Evolutionary conservation across 495 filamentous ascomycete genomes (phyloP), one percentile per base, ranked within the genome.

Genomic region (Podospora sp.): DNA sequence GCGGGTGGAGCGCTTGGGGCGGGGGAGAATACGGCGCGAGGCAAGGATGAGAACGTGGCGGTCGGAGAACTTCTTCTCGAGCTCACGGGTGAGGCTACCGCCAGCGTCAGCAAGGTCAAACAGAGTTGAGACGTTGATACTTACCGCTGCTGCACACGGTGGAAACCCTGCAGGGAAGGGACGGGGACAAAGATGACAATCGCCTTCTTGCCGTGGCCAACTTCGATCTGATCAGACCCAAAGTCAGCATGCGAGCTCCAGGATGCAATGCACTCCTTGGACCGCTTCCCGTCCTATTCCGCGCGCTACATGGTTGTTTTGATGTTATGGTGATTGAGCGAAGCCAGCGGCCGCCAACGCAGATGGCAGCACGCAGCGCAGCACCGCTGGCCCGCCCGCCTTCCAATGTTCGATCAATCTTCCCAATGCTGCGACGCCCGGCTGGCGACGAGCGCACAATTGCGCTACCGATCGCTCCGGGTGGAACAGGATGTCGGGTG

Each of bases 11-110:
- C 95, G 95, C 88, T 96, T 97, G 78, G 95, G 95, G 76, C 92
- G 92, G 78, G 95, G 94, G 64, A 99, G 91, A 79, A 99, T 99
- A 82, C 95, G 94, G 88, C 95, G 95, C 78, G 94, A 93, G 75
- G 94, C 95, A 71, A 99, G 89, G 89, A 99, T 92, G 79, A 99
- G 88, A 81, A 99, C 95, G 84, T 99, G 95, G 83, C 95, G 94
- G 88, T 98, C 95, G 72, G 95, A 97, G 92, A 99, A 99, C 87
- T 98, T 99, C 92, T 99, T 98, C 88, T 99, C 95, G 76, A 99
- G 93, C 88, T 99, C 95, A 83, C 95, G 95, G 84, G 95, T 98
- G 73, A 99, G 90, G 78, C 95, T 98, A 62, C 20, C 0, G 4
- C n/a, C 1, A 6, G 21, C n/a, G 68, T 79, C 60, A 80, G 74